These are phyloP conservation scores for Suillus paluster DNA, from an alignment of 768 basidiomycete genomes.

Conservation along the genomic window DNA sequence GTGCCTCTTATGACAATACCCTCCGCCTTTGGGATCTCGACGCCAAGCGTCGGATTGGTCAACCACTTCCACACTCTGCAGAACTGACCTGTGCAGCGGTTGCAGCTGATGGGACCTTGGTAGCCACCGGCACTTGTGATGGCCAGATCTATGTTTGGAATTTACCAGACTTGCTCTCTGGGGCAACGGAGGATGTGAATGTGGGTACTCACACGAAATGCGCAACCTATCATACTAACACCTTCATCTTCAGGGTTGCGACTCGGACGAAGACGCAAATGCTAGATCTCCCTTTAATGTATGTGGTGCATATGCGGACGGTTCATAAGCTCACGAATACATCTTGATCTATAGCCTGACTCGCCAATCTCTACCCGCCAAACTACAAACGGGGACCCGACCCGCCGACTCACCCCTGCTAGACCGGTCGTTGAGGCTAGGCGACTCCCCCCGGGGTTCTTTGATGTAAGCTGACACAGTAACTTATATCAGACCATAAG, in stretches of 20 bases:
- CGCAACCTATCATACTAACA: neutral
- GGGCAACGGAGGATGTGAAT: neutral
- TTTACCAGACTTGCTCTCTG: neutral
- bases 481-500: too few species aligned
- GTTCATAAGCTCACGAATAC: neutral
- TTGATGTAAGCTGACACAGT: too few species aligned
- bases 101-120: neutral
- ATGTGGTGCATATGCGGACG: neutral
- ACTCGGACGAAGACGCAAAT: neutral
- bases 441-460: too few species aligned
- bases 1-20: conserved; percentile 15
- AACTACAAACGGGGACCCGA: too few species aligned
- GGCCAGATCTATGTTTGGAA: neutral
- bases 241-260: neutral
- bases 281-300: neutral
- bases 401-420: too few species aligned
- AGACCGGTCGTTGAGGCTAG: too few species aligned
- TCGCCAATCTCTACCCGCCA: neutral
- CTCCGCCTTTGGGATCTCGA: conserved; percentile 14
- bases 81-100: neutral
- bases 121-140: neutral
- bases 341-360: neutral
- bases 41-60: conserved; percentile 8
- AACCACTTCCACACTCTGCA: conserved; percentile 7
- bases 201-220: neutral